phyloP scores from a whole-genome alignment of 2,329 filamentous ascomycete species.

The Nothophoma quercina region DNA sequence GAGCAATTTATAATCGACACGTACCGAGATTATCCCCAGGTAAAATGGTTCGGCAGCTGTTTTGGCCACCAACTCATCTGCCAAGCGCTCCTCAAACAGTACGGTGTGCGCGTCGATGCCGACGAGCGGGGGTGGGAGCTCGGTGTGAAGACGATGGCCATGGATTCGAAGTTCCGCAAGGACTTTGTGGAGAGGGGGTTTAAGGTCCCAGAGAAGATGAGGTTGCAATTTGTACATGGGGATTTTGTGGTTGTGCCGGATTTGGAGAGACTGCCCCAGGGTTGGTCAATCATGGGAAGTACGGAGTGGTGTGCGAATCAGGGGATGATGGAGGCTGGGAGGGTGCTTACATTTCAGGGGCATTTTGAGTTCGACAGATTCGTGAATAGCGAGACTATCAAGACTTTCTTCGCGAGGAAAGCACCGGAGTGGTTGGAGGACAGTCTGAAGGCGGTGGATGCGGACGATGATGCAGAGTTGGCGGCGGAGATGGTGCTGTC shows the following conservation, averaged over 20 bases:
- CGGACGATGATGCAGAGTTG: constrained; percentile 40
- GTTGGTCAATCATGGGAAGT: constrained; percentile 32
- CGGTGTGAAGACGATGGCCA: constrained; percentile 32
- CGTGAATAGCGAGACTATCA: constrained; percentile 50
- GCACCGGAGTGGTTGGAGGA: constrained; percentile 25
- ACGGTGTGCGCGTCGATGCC: constrained; percentile 37
- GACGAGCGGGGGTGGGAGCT: constrained; percentile 40
- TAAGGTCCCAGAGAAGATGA: constrained; percentile 22
- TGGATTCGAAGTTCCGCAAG: constrained; percentile 23
- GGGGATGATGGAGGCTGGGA: constrained; percentile 49
- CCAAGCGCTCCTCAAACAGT: constrained; percentile 45
- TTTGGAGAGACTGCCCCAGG: constrained; percentile 20
- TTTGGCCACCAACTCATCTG: constrained; percentile 56
- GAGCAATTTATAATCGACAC: constrained; percentile 41
- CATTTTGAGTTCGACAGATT: constrained; percentile 56
- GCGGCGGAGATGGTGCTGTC: constrained; percentile 43
- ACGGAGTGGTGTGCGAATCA: constrained; percentile 49
- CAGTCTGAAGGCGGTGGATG: constrained; percentile 28
- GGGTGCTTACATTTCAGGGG: constrained; percentile 53
- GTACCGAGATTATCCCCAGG: constrained; percentile 37
- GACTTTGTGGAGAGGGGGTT: background rate
- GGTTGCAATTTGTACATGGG: constrained; percentile 52
- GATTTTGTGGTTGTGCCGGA: constrained; percentile 38
- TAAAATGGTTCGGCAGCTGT: constrained; percentile 55
- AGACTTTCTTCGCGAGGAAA: constrained; percentile 45